Evolutionary conservation across 176 grass and related monocot species (phyloP), one percentile per base, ranked within the genome.

Genomic region (Puya raimondii): DNA sequence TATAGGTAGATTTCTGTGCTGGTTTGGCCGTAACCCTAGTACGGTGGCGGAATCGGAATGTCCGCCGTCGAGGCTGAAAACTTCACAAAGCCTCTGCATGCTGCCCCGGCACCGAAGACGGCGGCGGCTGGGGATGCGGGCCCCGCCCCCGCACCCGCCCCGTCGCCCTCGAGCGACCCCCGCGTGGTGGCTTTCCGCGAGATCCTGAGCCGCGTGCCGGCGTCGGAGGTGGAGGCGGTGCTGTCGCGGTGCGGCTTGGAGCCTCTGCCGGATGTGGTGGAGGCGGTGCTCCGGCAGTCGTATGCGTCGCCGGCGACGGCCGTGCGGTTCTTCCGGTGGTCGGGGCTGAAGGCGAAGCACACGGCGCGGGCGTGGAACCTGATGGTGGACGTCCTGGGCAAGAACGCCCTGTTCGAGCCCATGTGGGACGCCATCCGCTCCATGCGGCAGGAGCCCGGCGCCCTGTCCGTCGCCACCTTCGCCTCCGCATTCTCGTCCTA

Each of bases 351-450:
- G 54, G 29, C 84, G 56, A 63, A 71, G 72, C 83, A 86, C 72
- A 85, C 78, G 2, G 11, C 72, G 48, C 67, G 80, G 51, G 68
- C 88, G n/a, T 91, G 92, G 85, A 91, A 96, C 80, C 81, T 89
- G 23, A 85, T 96, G 50, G 79, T 96, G 53, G 88, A 91, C 72
- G 82, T 96, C 72, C 85, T 96, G 23, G 85, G 92, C 16, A 88
- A 96, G 71, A 87, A 85, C 23, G 65, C 51, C 74, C 80, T 91
- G 54, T 91, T 87, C 75, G 83, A 96, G 12, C 59, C 80, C 80
- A 88, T 91, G 85, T 96, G 92, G 92, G 88, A 91, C 27, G 79
- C 85, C 66, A 70, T 91, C 63, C 68, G 75, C 69, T 86, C 88
- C 83, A 96, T 96, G 88, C 25, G 42, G 3, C 65, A 78, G 66